A percentile compares a stretch with the other conserved stretches of the same genome.
Conservation (phyloP, 139 green algal genomes). For the Micractinium sp. region DNA sequence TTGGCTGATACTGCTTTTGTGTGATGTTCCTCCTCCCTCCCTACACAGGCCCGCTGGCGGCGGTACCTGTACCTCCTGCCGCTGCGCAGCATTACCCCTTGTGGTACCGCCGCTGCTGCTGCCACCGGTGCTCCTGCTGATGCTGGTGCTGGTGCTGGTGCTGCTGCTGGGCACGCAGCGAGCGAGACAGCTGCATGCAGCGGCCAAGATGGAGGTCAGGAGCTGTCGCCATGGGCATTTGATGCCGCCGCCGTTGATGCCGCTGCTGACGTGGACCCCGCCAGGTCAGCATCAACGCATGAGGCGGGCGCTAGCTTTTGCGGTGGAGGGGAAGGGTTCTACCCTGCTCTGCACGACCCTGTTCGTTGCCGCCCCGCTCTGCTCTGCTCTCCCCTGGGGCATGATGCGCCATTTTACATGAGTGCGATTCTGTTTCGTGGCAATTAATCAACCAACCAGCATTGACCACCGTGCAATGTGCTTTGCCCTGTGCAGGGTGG, state of each 20-base stretch:
- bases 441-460: too few relatives aligned
- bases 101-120: background rate
- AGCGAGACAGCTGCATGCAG: background rate
- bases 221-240: background rate
- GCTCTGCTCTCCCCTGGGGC: too few relatives aligned
- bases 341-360: background rate
- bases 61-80: constrained; percentile 26
- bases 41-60: background rate
- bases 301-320: too few relatives aligned
- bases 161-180: background rate
- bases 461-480: background rate
- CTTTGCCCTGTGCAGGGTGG: background rate
- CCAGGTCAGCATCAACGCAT: background rate
- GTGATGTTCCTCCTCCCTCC: too few relatives aligned
- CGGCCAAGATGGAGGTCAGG: background rate
- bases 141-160: background rate
- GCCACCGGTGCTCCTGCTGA: background rate
- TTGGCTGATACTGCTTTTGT: too few relatives aligned
- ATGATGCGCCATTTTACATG: too few relatives aligned
- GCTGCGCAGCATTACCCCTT: background rate
- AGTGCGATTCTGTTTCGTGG: background rate
- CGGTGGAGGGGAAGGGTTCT: too few relatives aligned
- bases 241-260: background rate
- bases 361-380: too few relatives aligned
- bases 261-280: background rate